Evolutionary conservation across 2,329 filamentous ascomycete species (phyloP).

Genomic region (Raffaelea deltoideospora): DNA sequence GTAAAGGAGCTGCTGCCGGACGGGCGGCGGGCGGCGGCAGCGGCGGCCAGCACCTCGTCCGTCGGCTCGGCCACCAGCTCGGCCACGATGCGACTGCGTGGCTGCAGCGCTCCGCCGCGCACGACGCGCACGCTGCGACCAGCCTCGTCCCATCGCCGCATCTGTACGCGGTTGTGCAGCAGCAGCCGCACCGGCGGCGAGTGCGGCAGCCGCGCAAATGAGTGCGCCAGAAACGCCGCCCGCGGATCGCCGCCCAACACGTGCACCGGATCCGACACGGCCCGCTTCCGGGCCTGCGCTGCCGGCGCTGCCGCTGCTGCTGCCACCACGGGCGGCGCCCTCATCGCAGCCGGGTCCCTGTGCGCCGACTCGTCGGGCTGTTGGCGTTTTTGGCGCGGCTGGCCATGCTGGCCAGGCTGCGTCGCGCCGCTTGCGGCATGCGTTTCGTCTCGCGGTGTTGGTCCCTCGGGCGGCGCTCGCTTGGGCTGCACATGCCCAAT

Average conservation of each 20-base stretch:
- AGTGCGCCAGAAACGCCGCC: slow-evolving; percentile 17
- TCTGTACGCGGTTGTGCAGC: slow-evolving; percentile 8
- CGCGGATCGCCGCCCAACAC: slow-evolving; percentile 14
- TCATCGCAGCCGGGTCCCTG: too few species aligned
- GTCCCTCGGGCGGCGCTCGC: too few species aligned
- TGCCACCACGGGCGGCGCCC: not conserved
- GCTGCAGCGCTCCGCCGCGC: not conserved
- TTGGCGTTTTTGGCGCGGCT: too few species aligned
- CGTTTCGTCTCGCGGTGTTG: too few species aligned
- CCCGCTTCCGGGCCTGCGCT: not conserved
- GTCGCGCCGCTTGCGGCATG: too few species aligned
- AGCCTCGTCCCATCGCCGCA: slow-evolving; percentile 13
- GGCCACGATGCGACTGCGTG: slow-evolving; percentile 8
- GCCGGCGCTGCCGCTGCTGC: not conserved
- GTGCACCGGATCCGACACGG: slow-evolving; percentile 12
- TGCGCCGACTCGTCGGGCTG: too few species aligned
- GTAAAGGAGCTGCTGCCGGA: too few species aligned
- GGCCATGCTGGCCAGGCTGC: too few species aligned
- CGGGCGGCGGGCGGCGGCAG: not conserved
- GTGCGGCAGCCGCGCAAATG: slow-evolving; percentile 13
- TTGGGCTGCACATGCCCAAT: too few species aligned
- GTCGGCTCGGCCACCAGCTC: slow-evolving; percentile 9
- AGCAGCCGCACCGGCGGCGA: slow-evolving; percentile 16
- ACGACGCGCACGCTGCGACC: slow-evolving; percentile 8
- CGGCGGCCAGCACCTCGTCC: not conserved